Evolutionary conservation across 768 basidiomycete species (phyloP), one percentile per base, ranked within the genome.

Genomic region (Auriscalpium orientale): DNA sequence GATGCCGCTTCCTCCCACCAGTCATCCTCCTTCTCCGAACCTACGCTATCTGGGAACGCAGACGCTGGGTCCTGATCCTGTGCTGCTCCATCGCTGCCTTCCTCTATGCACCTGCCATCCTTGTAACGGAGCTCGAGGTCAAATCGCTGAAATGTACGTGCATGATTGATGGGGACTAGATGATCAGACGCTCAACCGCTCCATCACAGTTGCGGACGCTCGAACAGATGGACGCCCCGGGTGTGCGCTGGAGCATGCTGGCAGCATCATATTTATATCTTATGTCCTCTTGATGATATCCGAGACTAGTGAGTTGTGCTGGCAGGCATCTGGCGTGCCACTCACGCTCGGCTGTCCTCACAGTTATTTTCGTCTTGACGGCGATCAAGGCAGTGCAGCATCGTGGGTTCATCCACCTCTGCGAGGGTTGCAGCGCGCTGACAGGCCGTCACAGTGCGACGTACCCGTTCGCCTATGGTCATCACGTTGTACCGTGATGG

Each of bases 31-130:
- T 74, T 61, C 57, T 77, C 7, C 74, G 76, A 6, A 77, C 76
- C 9, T 75, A 76, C 53, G 76, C 76, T 4, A 69, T 78, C 21
- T 78, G 73, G 74, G 72, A 72, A 58, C 64, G 74, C 16, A 70
- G 65, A 52, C 72, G 69, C 9, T 49, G 64, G 10, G 66, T 76
- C 7, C 58, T 71, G 10, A 53, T 72, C 15, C 65, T 68, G 21
- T 66, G 76, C 7, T 68, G 61, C 21, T 36, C 65, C 18, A 64
- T 72, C 16, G 61, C 65, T 15, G 12, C 58, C 20, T 68, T 67
- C 51, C 49, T 63, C 40, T 28, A 45, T 10, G 20, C 38, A 11
- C 21, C 51, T 33, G 16, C 15, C 9, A 35, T 46, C 28, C 33
- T 40, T 7, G 22, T 47, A 18, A 47, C 46, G 12, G 15, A 47